These are phyloP conservation scores for Candolleomyces eurysporus DNA, from an alignment of 768 basidiomycete genomes.

Conservation along the genomic window DNA sequence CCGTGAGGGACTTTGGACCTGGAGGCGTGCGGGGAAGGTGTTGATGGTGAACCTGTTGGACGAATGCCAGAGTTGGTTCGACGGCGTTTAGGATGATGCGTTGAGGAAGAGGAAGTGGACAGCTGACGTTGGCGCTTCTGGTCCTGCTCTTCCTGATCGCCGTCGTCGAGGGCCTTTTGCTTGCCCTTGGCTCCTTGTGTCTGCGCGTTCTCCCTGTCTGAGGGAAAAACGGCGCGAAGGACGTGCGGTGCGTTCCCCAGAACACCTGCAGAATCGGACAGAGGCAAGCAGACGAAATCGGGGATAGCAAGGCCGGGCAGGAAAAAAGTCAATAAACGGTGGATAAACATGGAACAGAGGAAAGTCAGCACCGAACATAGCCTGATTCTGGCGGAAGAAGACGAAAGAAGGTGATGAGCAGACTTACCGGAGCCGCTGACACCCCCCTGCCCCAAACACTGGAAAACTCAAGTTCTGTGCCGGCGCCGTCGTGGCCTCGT, in stretches of 20 bases:
- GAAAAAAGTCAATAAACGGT: not conserved
- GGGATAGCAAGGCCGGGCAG: not conserved
- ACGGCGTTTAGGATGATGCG: not conserved
- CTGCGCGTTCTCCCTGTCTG: not conserved
- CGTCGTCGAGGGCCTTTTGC: not conserved
- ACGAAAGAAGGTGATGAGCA: not conserved
- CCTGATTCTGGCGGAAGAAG: too few relatives aligned
- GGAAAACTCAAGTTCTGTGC: not conserved
- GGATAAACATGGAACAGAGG: not conserved
- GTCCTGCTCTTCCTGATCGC: not conserved
- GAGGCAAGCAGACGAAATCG: not conserved
- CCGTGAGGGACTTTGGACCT: not conserved
- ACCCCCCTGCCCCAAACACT: not conserved
- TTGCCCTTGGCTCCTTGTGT: not conserved
- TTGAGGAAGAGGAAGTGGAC: not conserved
- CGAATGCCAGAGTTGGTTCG: not conserved
- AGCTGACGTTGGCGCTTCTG: not conserved
- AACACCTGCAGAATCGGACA: too few relatives aligned
- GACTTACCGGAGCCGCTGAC: not conserved
- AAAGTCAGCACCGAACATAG: constrained; percentile 1
- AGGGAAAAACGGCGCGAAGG: not conserved
- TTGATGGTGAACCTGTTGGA: not conserved
- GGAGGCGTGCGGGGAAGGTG: not conserved
- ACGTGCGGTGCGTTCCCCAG: not conserved
- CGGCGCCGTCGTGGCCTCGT: not conserved